Conservation (phyloP, 2,329 filamentous ascomycete species). For the Periconia sp. region DNA sequence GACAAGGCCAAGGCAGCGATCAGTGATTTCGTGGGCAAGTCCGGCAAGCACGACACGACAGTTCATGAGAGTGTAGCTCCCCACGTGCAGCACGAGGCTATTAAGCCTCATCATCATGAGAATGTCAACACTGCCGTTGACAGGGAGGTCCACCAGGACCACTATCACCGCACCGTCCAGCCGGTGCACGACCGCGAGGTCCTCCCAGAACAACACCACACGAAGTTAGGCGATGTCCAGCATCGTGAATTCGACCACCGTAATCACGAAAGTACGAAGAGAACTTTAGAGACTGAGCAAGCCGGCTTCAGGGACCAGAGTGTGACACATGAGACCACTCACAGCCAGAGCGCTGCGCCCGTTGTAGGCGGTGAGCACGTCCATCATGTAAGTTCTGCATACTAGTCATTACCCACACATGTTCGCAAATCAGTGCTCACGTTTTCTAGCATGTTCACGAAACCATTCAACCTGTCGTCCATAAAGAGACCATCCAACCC, state of each 20-base stretch:
- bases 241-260: conserved; percentile 68
- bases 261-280: conserved; percentile 50
- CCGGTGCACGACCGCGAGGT: conserved; percentile 64
- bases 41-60: conserved; percentile 72
- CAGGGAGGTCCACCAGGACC: conserved; percentile 73
- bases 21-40: conserved; percentile 63
- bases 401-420: not conserved
- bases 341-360: conserved; percentile 56
- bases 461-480: conserved; percentile 72
- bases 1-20: conserved; percentile 70
- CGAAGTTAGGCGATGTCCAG: conserved; percentile 65
- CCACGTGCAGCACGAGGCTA: conserved; percentile 65
- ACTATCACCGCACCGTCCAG: conserved; percentile 74
- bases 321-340: conserved; percentile 54
- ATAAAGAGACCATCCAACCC: conserved; percentile 72
- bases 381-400: conserved; percentile 55
- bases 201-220: conserved; percentile 58
- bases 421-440: conserved; percentile 15
- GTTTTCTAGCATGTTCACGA: conserved; percentile 63
- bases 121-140: conserved; percentile 68
- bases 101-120: conserved; percentile 67
- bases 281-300: conserved; percentile 53
- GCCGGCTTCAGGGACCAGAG: conserved; percentile 61
- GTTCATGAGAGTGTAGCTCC: conserved; percentile 70
- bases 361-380: conserved; percentile 66